phyloP scores from a whole-genome alignment of 140 eudicot species.

The Senecio squalidus region DNA sequence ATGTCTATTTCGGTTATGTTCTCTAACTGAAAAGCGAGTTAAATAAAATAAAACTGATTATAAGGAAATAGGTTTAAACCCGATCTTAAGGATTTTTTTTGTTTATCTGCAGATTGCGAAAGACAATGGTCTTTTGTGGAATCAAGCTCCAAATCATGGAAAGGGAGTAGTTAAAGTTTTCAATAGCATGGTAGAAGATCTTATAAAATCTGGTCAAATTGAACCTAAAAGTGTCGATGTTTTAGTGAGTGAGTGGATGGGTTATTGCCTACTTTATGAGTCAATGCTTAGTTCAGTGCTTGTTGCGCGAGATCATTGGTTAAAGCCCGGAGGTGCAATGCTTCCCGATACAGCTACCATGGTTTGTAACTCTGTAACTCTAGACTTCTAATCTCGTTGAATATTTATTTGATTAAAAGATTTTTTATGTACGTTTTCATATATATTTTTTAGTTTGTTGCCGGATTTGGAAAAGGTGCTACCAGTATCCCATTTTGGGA shows the following conservation, averaged over 20 bases:
- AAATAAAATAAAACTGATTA: no score
- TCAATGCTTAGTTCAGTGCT: conserved; percentile 92
- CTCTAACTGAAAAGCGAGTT: no score
- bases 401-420: background rate
- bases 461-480: conserved; percentile 90
- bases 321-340: conserved; percentile 96
- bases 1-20: background rate
- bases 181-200: conserved; percentile 90
- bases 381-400: background rate
- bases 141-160: conserved; percentile 19
- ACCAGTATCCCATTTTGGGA: conserved; percentile 95
- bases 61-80: background rate
- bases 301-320: conserved; percentile 83
- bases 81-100: background rate
- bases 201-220: conserved; percentile 40
- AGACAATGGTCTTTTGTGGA: conserved; percentile 55
- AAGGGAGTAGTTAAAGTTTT: conserved; percentile 59
- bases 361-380: conserved; percentile 39
- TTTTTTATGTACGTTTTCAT: background rate
- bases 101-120: conserved; percentile 63
- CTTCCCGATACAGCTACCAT: conserved; percentile 95
- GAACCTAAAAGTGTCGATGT: conserved; percentile 76
- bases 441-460: conserved; percentile 57
- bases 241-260: conserved; percentile 95
- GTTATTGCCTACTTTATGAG: conserved; percentile 89